Evolutionary conservation across 1,284 basidiomycete species (phyloP), one percentile per base, ranked within the genome.

Genomic region (Rhodotorula sp.): DNA sequence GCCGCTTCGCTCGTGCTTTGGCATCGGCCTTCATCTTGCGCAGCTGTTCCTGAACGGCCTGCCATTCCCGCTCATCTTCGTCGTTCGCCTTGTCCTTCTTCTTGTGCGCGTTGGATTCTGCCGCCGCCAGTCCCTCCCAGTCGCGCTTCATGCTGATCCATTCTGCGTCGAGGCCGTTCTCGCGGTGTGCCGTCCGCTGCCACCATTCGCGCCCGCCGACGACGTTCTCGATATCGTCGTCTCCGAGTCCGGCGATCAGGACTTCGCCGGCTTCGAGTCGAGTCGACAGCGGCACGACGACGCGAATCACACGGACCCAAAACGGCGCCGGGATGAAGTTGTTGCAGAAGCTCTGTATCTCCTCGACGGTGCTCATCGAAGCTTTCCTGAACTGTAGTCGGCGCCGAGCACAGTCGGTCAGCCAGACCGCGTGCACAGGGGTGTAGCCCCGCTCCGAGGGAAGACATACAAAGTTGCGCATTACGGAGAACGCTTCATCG

Each of bases 141-240:
- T 85, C 83, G 58, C 81, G 80, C 78, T 83, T 83, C 80, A 83
- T 83, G 44, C 88, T 88, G 62, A 97, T 89, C 95, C 95, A 97
- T 80, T 98, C 92, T 3, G 86, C 92, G 76, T 93, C 88, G 18
- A 95, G 84, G 26, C 91, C 93, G 61, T 54, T 84, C 48, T 87
- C 92, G 78, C 83, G 82, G 69, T 87, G 80, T n/a, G 89, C 88
- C 48, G 92, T 87, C 26, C 93, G 90, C 80, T 95, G 94, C 95
- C 95, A 98, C 94, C 95, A 98, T 78, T 93, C 93, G 12, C 88
- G 87, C 3, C 95, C 95, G 24, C 95, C 95, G 2, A 94, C 88
- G 37, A 94, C 80, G 65, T 85, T 86, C 74, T 87, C 90, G 15
- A 91, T 45, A 89, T 81, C 89, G 73, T 90, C 87, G 15, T 94